Evolutionary conservation across 192 early-diverging fungal genomes (phyloP), one percentile per base, ranked within the genome.

Genomic region (Umbelopsis sp.): DNA sequence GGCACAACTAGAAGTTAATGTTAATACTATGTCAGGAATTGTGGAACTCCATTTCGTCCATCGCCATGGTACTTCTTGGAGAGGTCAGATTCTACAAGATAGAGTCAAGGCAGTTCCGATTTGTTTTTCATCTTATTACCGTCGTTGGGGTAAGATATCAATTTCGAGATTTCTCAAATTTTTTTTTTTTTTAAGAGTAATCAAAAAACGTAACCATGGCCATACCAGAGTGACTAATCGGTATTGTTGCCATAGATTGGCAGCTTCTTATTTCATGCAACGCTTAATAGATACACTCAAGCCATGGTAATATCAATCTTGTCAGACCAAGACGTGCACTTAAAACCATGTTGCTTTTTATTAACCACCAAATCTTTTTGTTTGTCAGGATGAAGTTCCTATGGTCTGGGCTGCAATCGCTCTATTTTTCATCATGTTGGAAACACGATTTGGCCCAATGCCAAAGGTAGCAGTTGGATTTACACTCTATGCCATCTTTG

Each of bases 361-460:
- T 14, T 53, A 22, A 53, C 26, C 24, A 53, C 52, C 14, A 25
- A 26, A 26, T 12, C 22, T 62, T 17, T 62, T 5, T 26, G 10
- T 31, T 34, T 17, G 4, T 16, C 26, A 62, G 56, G 56, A 62
- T 62, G 56, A 62, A 34, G 56, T 62, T 3, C 56, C 56, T 16
- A 62, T 62, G 56, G 56, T 62, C 31, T 62, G 56, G 56, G 56
- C 56, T 29, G 56, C 56, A 7, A 62, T 62, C 26, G 56, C 56
- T 34, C 20, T 62, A 11, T 62, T 62, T 62, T 62, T 29, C 26
- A 62, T 32, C 56, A 62, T 62, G 56, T 34, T 62, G 17, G 56
- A 62, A 62, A 62, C 56, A 32, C 56, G 56, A 62, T 62, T 62
- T 34, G 56, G 56, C 31, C 56, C 56, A 62, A 62, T 62, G 56